Conservation (phyloP, 345 rosid genomes). For the Sonneratia alba region DNA sequence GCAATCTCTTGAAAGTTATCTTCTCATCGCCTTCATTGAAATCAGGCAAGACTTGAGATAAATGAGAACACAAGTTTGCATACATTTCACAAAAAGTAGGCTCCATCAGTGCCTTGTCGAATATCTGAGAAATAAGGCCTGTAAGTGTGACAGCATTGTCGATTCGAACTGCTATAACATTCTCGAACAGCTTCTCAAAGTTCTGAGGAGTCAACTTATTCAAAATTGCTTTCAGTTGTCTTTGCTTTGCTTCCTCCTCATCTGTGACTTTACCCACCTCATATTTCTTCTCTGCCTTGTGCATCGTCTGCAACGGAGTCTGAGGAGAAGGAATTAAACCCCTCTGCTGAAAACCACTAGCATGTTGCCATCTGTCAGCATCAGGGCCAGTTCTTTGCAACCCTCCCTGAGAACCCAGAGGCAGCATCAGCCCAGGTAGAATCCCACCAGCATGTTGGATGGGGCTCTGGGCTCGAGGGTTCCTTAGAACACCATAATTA, state of each 20-base stretch:
- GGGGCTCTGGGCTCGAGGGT: slow-evolving; percentile 56
- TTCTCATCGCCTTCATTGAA: slow-evolving; percentile 61
- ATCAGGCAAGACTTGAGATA: slow-evolving; percentile 66
- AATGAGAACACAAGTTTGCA: slow-evolving; percentile 66
- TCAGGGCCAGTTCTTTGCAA: slow-evolving; percentile 52
- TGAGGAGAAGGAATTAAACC: slow-evolving; percentile 88
- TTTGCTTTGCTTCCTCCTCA: slow-evolving; percentile 80
- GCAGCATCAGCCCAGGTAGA: slow-evolving; percentile 64
- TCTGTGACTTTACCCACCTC: slow-evolving; percentile 72
- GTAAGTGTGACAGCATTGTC: slow-evolving; percentile 65
- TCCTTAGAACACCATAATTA: slow-evolving; percentile 60
- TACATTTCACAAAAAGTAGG: slow-evolving; percentile 99
- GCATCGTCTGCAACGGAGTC: slow-evolving; percentile 76
- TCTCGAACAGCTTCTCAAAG: slow-evolving; percentile 87
- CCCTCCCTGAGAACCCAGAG: slow-evolving; percentile 53
- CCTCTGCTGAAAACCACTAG: slow-evolving; percentile 44
- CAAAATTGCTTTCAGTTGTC: slow-evolving; percentile 78
- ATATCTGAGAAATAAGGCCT: slow-evolving; percentile 84
- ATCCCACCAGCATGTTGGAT: slow-evolving; percentile 39
- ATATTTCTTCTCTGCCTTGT: slow-evolving; percentile 85
- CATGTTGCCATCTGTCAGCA: slow-evolving; percentile 85
- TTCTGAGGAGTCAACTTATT: slow-evolving; percentile 97
- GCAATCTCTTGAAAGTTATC: slow-evolving; percentile 75
- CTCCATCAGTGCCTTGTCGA: slow-evolving; percentile 96
- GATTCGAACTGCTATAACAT: slow-evolving; percentile 76